Base-by-base conservation (phyloP, 2,329 filamentous ascomycete species). In the Rugonectria rugulosa region DNA sequence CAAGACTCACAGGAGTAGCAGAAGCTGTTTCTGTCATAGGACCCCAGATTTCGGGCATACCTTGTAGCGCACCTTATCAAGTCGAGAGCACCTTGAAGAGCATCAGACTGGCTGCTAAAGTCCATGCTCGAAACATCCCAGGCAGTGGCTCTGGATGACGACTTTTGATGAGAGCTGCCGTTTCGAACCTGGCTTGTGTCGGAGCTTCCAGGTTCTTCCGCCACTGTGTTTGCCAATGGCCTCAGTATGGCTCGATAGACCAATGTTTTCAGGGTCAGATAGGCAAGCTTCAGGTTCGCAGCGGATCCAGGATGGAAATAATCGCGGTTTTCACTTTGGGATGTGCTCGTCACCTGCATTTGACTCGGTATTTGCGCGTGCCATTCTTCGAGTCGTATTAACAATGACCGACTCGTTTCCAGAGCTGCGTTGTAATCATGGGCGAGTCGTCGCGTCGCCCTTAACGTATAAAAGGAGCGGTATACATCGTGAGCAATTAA, bases 1-100 rank as follows among this genome's bases (percentile, higher is more conserved):
- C 21, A 17, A 12, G 19, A 41, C 37, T 19, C 21, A 41, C 37
- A 41, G 11, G 37, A 41, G n/a, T 17, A n/a, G 5, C 11, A 41
- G 41, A 44, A 44, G 17, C 41, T 44, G 15, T 44, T 44, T 21
- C 24, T 23, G 14, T 44, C 41, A 32, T 44, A 44, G 4, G 41
- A 44, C 14, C 24, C 41, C 5, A 44, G 17, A 9, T 24, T 6
- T 12, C 19, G 41, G 11, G 41, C 19, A 9, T 11, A 41, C 21
- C 21, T 10, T 7, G 12, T 41, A 7, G 37, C 37, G 7, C 21
- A 17, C 19, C 21, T 10, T 20, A n/a, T 7, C 8, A 36, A 15
- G 10, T 17, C n/a, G n/a, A 36, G 32, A 9, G 32, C 32, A 36
- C n/a, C 32, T 17, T 17, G 32, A 14, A 36, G 8, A 12, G n/a